Conservation (phyloP, 768 basidiomycete genomes). For the Vishniacozyma victoriae region DNA sequence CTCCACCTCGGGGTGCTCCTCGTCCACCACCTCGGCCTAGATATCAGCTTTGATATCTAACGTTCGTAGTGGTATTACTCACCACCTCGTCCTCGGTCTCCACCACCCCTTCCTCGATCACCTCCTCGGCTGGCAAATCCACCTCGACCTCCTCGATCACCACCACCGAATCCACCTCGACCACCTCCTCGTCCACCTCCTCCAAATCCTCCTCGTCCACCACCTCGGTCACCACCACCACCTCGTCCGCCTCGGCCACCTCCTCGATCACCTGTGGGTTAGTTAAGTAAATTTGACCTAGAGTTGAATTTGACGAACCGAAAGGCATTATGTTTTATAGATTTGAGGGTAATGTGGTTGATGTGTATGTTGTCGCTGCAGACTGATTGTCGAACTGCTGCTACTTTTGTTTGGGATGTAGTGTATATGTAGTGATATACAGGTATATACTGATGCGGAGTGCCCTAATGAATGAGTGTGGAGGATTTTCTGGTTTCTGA, state of each 20-base stretch:
- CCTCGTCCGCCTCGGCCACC: slow-evolving; percentile 29
- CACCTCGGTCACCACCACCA: slow-evolving; percentile 31
- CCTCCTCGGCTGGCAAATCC: slow-evolving; percentile 23
- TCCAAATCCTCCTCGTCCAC: slow-evolving; percentile 24
- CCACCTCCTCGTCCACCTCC: slow-evolving; percentile 22
- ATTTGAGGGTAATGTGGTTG: no score
- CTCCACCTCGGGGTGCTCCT: slow-evolving; percentile 46
- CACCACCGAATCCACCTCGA: slow-evolving; percentile 28
- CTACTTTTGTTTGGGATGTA: neutral
- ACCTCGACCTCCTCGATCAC: slow-evolving; percentile 19
- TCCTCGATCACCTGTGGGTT: slow-evolving; percentile 29
- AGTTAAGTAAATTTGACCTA: neutral
- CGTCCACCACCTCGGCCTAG: slow-evolving; percentile 27
- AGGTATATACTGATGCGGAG: neutral
- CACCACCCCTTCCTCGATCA: slow-evolving; percentile 6
- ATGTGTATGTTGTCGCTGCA: neutral
- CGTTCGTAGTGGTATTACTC: slow-evolving; percentile 11
- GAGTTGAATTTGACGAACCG: slow-evolving; percentile 17
- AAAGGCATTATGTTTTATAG: slow-evolving; percentile 37
- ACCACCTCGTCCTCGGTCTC: slow-evolving; percentile 43
- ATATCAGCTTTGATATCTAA: slow-evolving; percentile 1
- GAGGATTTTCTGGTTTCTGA: neutral
- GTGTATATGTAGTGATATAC: neutral
- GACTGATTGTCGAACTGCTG: neutral
- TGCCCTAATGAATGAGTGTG: neutral